phyloP scores from a whole-genome alignment of 176 grass and related monocot species.

The Oryza glumipatula region DNA sequence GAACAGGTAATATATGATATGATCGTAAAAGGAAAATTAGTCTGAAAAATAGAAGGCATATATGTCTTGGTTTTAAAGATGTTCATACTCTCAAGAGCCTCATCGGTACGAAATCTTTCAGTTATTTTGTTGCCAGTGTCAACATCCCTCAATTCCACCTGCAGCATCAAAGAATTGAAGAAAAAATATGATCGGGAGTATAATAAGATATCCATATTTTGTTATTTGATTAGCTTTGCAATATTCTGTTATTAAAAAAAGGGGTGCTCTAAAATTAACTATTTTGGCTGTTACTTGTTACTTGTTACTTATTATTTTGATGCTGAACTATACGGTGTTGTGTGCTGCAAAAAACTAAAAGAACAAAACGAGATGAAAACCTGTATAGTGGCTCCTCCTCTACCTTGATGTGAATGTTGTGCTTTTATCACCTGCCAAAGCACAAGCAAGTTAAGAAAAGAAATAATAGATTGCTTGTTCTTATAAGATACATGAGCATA shows the following conservation, averaged over 20 bases:
- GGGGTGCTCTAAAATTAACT: not conserved
- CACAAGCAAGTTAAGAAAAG: slow-evolving; percentile 28
- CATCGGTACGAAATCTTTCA: slow-evolving; percentile 95
- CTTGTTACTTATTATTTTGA: not conserved
- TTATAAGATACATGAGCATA: not conserved
- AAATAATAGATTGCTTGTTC: slow-evolving; percentile 3
- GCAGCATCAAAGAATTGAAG: slow-evolving; percentile 17
- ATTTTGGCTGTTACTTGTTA: not conserved
- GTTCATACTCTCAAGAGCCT: slow-evolving; percentile 86
- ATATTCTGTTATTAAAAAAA: slow-evolving; percentile 29
- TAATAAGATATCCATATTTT: not conserved
- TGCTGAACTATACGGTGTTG: not conserved
- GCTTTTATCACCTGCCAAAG: slow-evolving; percentile 72
- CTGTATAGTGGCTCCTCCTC: slow-evolving; percentile 87
- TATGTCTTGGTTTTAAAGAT: not conserved
- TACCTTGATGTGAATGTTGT: slow-evolving; percentile 77
- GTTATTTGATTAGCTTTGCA: not conserved
- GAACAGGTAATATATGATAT: not conserved
- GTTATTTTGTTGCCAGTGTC: slow-evolving; percentile 90
- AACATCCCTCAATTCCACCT: slow-evolving; percentile 97
- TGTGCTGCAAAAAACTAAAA: slow-evolving; percentile 3
- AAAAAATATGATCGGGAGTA: slow-evolving; percentile 5
- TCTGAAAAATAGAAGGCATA: not conserved
- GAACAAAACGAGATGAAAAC: slow-evolving; percentile 32
- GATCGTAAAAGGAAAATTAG: not conserved